Evolutionary conservation across 1,284 basidiomycete species (phyloP), one percentile per base, ranked within the genome.

Genomic region (Boletus sp.): DNA sequence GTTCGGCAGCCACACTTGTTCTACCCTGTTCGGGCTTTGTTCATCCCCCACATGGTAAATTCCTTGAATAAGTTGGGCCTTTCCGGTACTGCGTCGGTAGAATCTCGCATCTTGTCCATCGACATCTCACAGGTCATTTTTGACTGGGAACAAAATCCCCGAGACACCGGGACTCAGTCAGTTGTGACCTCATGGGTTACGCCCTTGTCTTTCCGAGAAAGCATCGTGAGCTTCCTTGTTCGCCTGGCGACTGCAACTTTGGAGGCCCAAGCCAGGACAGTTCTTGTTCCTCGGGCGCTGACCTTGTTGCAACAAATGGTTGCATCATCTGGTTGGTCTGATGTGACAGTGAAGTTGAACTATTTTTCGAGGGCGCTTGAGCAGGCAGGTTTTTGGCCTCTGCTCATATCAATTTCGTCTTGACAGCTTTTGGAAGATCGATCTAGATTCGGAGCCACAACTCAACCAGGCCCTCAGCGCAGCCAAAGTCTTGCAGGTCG

Each of bases 41-140:
- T 99, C 67, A 82, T 99, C n/a, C 91, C 94, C 0, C 91, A 96
- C 63, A 94, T 99, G 70, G 90, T 94, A 51, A 90, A 90, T 62
- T 91, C 89, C 29, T 74, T 99, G 50, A 80, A 81, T 46, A 95
- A 94, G 68, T 78, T 99, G 16, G 94, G 93, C 20, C 79, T 96
- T 56, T 81, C 85, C 2, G 72, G 80, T 5, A 78, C 81, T 12
- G 82, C 91, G 4, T 87, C 81, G n/a, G 66, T 76, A 23, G 96
- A 99, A 59, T 86, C 90, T 19, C 84, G 94, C 30, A 70, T 85
- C 27, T 71, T 94, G 48, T 89, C 86, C 9, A 78, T 94, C 41
- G 93, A 95, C 52, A 80, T 92, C 36, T 74, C 92, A 8, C 90
- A 94, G 62, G 81, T 91, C 27, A 87, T 95, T 41, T 91, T 91